Evolutionary conservation across 192 early-diverging fungal species (phyloP).

Genomic region (Gryganskiella cystojenkinii): DNA sequence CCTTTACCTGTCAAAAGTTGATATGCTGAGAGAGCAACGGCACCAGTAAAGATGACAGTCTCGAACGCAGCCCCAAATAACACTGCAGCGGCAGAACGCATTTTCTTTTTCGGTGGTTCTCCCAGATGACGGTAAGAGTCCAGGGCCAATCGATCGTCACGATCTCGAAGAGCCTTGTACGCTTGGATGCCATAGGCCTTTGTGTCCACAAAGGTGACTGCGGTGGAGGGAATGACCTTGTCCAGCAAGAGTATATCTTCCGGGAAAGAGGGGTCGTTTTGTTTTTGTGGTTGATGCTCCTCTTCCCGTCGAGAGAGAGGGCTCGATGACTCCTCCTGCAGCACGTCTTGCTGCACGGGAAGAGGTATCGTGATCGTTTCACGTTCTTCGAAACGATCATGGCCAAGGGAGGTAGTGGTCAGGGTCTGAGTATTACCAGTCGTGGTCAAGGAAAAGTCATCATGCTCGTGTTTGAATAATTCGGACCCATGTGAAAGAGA

Average conservation of each 20-base stretch:
- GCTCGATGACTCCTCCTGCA: neutral
- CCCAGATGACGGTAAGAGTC: slow-evolving; percentile 8
- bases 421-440: too few relatives aligned
- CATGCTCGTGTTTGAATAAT: slow-evolving; percentile 1
- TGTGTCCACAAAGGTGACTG: slow-evolving; percentile 38
- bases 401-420: too few relatives aligned
- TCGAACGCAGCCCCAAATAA: slow-evolving; percentile 47
- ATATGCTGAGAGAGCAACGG: slow-evolving; percentile 52
- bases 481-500: slow-evolving; percentile 14
- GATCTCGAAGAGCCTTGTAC: slow-evolving; percentile 14
- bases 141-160: neutral
- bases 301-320: too few relatives aligned
- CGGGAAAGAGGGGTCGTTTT: neutral
- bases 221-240: slow-evolving; percentile 8
- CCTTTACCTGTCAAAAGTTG: slow-evolving; percentile 48
- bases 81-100: slow-evolving; percentile 36
- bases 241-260: slow-evolving; percentile 12
- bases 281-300: too few relatives aligned
- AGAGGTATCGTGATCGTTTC: neutral
- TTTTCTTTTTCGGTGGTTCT: slow-evolving; percentile 47
- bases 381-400: too few relatives aligned
- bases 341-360: too few relatives aligned
- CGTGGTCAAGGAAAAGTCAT: neutral
- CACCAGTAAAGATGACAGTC: slow-evolving; percentile 55
- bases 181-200: slow-evolving; percentile 30